phyloP scores from a whole-genome alignment of 2,329 filamentous ascomycete species.

The Zymoseptoria crescenta region DNA sequence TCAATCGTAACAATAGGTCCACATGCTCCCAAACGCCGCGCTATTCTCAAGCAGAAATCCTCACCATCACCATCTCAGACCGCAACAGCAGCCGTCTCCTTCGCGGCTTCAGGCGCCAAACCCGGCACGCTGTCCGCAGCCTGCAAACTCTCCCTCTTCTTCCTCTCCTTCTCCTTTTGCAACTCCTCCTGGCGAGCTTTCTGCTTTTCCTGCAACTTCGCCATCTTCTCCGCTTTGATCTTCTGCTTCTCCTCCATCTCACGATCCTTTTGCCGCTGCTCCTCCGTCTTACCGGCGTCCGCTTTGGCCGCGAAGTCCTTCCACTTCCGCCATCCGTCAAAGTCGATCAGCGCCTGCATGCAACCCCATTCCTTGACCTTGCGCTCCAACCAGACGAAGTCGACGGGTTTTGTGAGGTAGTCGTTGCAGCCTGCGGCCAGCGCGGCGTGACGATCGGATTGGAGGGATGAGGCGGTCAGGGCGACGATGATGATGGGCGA shows the following conservation, averaged over 20 bases:
- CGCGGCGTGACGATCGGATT: conserved; percentile 91
- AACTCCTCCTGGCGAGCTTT: conserved; percentile 19
- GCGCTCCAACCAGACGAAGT: conserved; percentile 92
- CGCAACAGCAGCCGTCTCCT: not conserved
- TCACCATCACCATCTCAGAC: not conserved
- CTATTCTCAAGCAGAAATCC: not conserved
- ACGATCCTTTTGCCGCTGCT: conserved; percentile 25
- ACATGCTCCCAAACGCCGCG: not conserved
- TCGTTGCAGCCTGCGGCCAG: conserved; percentile 95
- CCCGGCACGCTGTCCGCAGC: not conserved
- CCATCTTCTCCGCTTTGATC: conserved; percentile 26
- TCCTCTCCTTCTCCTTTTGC: conserved; percentile 18
- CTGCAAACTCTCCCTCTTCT: conserved; percentile 11
- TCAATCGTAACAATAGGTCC: not conserved
- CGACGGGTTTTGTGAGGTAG: conserved; percentile 93
- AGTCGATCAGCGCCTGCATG: conserved; percentile 98
- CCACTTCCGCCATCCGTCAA: conserved; percentile 96
- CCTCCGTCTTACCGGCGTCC: conserved; percentile 30
- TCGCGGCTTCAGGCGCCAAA: not conserved
- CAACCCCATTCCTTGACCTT: conserved; percentile 99
- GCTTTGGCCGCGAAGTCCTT: conserved; percentile 59
- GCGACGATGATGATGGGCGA: conserved; percentile 97
- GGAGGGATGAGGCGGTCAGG: conserved; percentile 84
- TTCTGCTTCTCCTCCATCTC: conserved; percentile 26
- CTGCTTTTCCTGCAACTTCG: conserved; percentile 24